Conservation (phyloP, 805 yeast genomes). For the Candida takata region DNA sequence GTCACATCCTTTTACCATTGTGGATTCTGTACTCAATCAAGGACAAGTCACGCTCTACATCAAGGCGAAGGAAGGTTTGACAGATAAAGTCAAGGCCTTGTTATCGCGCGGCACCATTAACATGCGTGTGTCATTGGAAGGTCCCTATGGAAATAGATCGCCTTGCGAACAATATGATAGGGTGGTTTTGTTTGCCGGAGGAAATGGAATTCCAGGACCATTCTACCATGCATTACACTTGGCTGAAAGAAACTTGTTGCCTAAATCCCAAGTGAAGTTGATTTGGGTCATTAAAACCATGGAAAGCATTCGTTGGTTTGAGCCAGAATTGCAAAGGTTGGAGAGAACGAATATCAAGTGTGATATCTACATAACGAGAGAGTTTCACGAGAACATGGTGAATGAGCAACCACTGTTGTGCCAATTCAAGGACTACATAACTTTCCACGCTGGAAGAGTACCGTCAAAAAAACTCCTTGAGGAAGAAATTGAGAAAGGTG, state of each 20-base stretch:
- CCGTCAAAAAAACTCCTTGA: slow-evolving; percentile 32
- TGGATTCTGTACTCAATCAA: slow-evolving; percentile 33
- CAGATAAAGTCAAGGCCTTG: slow-evolving; percentile 20
- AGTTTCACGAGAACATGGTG: slow-evolving; percentile 9
- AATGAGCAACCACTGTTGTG: slow-evolving; percentile 1
- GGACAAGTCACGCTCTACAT: slow-evolving; percentile 36
- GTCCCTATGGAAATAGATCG: slow-evolving; percentile 49
- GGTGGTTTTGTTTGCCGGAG: slow-evolving; percentile 41
- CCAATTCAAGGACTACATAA: slow-evolving; percentile 19
- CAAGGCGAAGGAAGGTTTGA: slow-evolving; percentile 50
- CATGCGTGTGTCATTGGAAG: slow-evolving; percentile 44
- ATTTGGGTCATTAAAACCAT: slow-evolving; percentile 59
- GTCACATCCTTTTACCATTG: slow-evolving; percentile 65
- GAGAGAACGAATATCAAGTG: slow-evolving; percentile 31
- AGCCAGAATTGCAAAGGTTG: slow-evolving; percentile 17
- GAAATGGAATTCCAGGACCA: slow-evolving; percentile 46
- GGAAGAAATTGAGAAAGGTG: slow-evolving; percentile 31
- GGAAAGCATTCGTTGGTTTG: slow-evolving; percentile 44
- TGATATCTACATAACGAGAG: slow-evolving; percentile 37
- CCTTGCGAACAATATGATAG: slow-evolving; percentile 32
- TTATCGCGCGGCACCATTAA: slow-evolving; percentile 6
- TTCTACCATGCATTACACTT: slow-evolving; percentile 33
- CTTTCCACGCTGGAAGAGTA: slow-evolving; percentile 42
- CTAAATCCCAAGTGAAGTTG: slow-evolving; percentile 34
- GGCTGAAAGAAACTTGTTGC: slow-evolving; percentile 15